Conservation (phyloP, 176 grass and related monocot species). For the Alopecurus myosuroides region DNA sequence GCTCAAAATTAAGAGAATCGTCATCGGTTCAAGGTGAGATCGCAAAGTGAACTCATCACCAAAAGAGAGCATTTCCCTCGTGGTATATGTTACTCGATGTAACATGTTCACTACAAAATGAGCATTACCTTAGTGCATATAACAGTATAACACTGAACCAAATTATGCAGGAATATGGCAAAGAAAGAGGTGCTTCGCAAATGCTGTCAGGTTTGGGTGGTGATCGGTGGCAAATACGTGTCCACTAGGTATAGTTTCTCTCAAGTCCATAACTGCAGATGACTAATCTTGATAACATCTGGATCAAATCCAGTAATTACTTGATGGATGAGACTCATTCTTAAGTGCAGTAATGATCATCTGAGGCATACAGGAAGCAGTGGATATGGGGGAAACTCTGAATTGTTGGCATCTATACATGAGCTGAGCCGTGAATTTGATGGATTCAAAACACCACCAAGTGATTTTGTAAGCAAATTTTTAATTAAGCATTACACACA, state of each 20-base stretch:
- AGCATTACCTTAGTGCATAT: background rate
- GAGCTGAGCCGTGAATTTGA: conserved; percentile 31
- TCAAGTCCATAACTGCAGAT: background rate
- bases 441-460: conserved; percentile 32
- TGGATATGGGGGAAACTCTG: conserved; percentile 31
- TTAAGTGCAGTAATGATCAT: conserved; percentile 35
- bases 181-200: conserved; percentile 22
- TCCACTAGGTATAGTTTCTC: conserved; percentile 45
- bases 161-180: conserved; percentile 39
- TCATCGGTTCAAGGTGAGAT: conserved; percentile 50
- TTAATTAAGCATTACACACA: background rate
- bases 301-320: conserved; percentile 2
- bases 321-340: conserved; percentile 14
- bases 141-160: background rate
- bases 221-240: conserved; percentile 42
- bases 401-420: conserved; percentile 32
- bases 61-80: background rate
- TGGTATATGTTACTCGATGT: background rate
- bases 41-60: background rate
- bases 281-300: conserved; percentile 1
- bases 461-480: conserved; percentile 31
- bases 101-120: background rate
- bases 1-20: conserved; percentile 36
- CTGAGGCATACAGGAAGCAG: conserved; percentile 17
- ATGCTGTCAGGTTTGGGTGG: conserved; percentile 43